A percentile compares a stretch with the other conserved stretches of the same genome.
phyloP scores from a whole-genome alignment of 306 rosid species.

The Senna tora region DNA sequence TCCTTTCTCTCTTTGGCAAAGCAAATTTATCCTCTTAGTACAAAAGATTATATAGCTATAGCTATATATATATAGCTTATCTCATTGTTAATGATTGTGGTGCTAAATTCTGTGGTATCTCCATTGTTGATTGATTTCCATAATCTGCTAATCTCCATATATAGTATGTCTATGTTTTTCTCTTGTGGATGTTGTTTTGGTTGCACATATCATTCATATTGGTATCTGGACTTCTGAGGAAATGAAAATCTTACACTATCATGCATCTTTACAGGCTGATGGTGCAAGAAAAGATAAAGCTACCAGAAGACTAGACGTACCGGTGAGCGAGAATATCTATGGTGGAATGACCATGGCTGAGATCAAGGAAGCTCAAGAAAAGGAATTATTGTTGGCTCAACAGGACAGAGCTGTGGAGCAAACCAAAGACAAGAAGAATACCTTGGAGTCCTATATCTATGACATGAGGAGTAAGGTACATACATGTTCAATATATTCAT shows the following conservation, averaged over 20 bases:
- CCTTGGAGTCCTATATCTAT: conserved; percentile 89
- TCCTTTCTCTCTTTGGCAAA: not conserved
- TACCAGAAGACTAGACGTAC: conserved; percentile 60
- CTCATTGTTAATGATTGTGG: not conserved
- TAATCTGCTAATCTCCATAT: not conserved
- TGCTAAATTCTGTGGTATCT: conserved; percentile 30
- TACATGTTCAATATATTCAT: conserved; percentile 40
- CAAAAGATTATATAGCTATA: not conserved
- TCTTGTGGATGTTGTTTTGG: conserved; percentile 21
- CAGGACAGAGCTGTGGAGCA: conserved; percentile 84
- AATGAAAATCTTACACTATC: not conserved
- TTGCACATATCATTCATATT: conserved; percentile 27
- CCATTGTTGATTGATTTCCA: conserved; percentile 6
- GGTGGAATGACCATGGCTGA: conserved; percentile 83
- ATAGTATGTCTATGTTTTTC: not conserved
- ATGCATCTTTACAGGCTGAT: conserved; percentile 60
- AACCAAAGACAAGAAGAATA: conserved; percentile 89
- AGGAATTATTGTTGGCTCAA: conserved; percentile 72
- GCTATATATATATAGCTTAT: too few relatives aligned
- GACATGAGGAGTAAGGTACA: conserved; percentile 93
- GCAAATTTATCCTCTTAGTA: conserved; percentile 2
- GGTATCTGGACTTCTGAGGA: conserved; percentile 20
- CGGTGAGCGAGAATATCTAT: conserved; percentile 64
- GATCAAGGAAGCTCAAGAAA: conserved; percentile 69
- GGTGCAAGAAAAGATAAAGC: conserved; percentile 52